phyloP scores from a whole-genome alignment of 495 filamentous ascomycete species.

The Aspergillus conjunctus region DNA sequence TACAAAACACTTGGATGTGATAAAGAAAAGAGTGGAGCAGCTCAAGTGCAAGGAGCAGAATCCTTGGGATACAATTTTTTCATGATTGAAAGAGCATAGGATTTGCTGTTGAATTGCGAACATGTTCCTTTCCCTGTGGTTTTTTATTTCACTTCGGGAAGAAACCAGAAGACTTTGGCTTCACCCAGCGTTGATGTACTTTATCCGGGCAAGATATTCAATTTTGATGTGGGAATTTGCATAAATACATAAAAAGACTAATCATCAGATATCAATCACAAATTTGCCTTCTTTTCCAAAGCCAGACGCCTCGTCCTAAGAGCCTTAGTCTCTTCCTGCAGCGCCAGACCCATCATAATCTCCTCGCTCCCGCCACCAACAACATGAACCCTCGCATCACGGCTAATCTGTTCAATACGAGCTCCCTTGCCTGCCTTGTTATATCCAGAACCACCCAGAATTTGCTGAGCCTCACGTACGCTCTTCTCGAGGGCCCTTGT shows the following conservation, averaged over 20 bases:
- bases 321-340: conserved; percentile 48
- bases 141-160: no score
- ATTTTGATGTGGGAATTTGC: not conserved
- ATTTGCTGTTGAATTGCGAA: not conserved
- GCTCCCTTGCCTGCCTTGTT: conserved; percentile 54
- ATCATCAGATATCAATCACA: conserved; percentile 22
- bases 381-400: conserved; percentile 59
- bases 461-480: conserved; percentile 62
- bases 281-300: conserved; percentile 37
- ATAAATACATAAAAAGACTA: not conserved
- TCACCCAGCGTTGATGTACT: no score
- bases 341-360: conserved; percentile 56
- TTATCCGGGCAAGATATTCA: not conserved
- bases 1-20: not conserved
- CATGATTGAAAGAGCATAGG: not conserved
- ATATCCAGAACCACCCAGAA: conserved; percentile 60
- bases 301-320: conserved; percentile 35
- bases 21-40: conserved; percentile 4
- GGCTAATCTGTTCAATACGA: conserved; percentile 57
- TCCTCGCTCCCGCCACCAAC: conserved; percentile 62
- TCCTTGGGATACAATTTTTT: conserved; percentile 13
- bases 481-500: conserved; percentile 57
- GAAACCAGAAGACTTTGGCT: no score
- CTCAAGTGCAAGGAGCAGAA: conserved; percentile 5
- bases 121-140: no score